Evolutionary conservation across 139 green algal genomes (phyloP).

Genomic region (Gonium pectorale): DNA sequence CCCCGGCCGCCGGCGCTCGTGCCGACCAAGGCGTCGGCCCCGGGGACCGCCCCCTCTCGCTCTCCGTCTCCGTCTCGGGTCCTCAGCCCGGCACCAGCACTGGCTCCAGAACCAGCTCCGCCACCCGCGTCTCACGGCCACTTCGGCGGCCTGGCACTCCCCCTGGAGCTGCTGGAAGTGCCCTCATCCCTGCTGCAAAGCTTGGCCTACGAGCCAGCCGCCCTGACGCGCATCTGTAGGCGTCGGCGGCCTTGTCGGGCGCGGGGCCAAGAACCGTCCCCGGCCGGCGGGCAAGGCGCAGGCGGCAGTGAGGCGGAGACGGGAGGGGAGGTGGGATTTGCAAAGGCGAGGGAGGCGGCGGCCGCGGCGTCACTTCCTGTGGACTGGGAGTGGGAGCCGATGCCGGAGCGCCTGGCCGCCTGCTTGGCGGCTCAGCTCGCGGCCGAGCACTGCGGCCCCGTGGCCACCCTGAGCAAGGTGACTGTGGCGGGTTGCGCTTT

Average conservation of each 20-base stretch:
- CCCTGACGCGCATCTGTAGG: background rate
- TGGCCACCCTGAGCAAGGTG: background rate
- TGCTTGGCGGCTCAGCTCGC: background rate
- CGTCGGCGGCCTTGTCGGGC: background rate
- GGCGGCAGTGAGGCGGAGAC: too few relatives aligned
- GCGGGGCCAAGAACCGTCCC: too few relatives aligned
- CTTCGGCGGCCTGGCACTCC: constrained; percentile 36
- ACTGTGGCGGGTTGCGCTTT: background rate
- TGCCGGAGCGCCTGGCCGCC: background rate
- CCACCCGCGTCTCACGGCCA: too few relatives aligned
- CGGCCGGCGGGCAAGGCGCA: too few relatives aligned
- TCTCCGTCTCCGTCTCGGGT: too few relatives aligned
- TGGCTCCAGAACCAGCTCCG: too few relatives aligned
- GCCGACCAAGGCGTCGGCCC: too few relatives aligned
- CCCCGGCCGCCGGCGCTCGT: background rate
- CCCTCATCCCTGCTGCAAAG: constrained; percentile 24
- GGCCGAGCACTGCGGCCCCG: background rate
- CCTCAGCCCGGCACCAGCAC: too few relatives aligned
- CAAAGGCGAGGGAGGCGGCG: too few relatives aligned
- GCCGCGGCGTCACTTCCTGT: too few relatives aligned
- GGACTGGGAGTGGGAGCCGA: background rate
- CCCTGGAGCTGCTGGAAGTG: constrained; percentile 39
- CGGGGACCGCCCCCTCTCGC: too few relatives aligned
- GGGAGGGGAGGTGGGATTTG: too few relatives aligned
- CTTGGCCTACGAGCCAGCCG: constrained; percentile 6